Evolutionary conservation across 345 rosid genomes (phyloP).

Genomic region (Ricinus communis): DNA sequence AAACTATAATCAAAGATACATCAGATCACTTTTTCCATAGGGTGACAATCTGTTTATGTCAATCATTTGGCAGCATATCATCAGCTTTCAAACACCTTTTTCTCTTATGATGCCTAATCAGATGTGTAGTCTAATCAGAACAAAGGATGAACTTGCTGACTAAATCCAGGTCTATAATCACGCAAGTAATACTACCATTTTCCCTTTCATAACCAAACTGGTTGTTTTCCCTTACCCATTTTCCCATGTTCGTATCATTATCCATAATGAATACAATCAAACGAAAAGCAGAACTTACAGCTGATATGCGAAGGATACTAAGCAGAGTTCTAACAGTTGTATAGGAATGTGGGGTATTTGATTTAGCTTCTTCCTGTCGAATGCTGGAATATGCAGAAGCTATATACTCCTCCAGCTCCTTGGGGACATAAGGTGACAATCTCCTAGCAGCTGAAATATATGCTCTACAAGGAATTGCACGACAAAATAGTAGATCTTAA

Average conservation of each 20-base stretch:
- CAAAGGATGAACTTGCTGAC: neutral
- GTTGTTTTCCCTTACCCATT: neutral
- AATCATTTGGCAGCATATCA: neutral
- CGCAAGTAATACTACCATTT: neutral
- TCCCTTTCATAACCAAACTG: neutral
- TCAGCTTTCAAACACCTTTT: neutral
- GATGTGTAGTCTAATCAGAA: neutral
- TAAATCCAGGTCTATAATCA: neutral
- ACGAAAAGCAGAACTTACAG: constrained; percentile 52
- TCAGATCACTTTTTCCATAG: neutral
- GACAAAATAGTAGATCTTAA: constrained; percentile 5
- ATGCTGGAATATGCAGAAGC: constrained; percentile 90
- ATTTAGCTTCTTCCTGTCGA: constrained; percentile 94
- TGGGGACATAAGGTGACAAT: constrained; percentile 77
- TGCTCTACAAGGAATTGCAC: constrained; percentile 50
- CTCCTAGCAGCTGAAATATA: constrained; percentile 93
- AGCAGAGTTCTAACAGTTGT: constrained; percentile 93
- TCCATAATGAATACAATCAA: neutral
- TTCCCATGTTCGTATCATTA: neutral
- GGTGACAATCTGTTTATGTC: neutral
- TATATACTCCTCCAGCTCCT: constrained; percentile 86
- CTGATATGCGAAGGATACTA: constrained; percentile 91
- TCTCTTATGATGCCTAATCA: neutral
- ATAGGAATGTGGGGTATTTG: constrained; percentile 86
- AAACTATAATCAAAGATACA: neutral